A percentile compares a stretch with the other conserved stretches of the same genome.
These are phyloP conservation scores for Corymbia citriodora DNA, from an alignment of 441 rosid genomes.

Conservation along the genomic window DNA sequence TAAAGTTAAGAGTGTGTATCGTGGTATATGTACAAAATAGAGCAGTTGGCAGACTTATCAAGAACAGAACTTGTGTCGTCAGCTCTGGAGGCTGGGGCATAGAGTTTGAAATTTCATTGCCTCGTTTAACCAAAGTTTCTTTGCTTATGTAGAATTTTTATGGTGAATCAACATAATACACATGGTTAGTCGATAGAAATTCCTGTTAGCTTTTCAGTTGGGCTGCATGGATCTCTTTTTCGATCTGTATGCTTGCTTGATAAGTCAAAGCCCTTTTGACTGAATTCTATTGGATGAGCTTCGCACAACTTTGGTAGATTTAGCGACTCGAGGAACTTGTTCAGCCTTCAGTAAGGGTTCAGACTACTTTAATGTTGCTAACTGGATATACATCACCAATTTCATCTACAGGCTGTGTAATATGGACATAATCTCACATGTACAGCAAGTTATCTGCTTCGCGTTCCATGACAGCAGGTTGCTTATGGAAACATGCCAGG, in stretches of 20 bases:
- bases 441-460: constrained; percentile 94
- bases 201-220: background rate
- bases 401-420: constrained; percentile 72
- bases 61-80: background rate
- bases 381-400: background rate
- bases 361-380: background rate
- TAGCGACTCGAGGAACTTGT: background rate
- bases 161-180: background rate
- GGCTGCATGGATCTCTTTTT: background rate
- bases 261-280: background rate
- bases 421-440: constrained; percentile 90
- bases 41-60: background rate
- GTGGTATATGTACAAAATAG: background rate
- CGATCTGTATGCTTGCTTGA: background rate
- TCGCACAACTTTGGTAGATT: background rate
- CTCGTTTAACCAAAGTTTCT: background rate
- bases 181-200: background rate
- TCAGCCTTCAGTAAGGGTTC: background rate
- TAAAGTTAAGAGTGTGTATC: background rate
- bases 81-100: background rate
- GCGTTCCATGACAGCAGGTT: constrained; percentile 93
- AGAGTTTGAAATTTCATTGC: background rate
- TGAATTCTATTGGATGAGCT: background rate
- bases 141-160: background rate
- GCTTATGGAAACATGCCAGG: constrained; percentile 97